These are phyloP conservation scores for Coffea eugenioides DNA, from an alignment of 257 asterid species.

Conservation along the genomic window DNA sequence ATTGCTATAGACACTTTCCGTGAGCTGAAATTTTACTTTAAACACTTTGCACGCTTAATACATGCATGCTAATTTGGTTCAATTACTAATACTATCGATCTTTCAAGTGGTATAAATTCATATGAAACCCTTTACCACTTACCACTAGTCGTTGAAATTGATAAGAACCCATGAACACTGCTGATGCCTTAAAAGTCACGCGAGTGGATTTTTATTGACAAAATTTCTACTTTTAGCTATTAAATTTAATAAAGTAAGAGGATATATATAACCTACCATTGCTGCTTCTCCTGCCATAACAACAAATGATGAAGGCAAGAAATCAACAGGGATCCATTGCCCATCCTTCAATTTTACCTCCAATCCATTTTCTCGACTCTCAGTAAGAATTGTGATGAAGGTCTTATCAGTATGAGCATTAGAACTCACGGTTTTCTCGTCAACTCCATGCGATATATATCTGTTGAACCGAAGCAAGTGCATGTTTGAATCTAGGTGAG, in stretches of 20 bases:
- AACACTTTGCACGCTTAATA: too few species aligned
- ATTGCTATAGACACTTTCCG: too few species aligned
- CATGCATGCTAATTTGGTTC: too few species aligned
- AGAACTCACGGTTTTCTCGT: slow-evolving; percentile 30
- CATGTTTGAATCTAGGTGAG: slow-evolving; percentile 30
- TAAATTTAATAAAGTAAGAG: not conserved
- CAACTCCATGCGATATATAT: slow-evolving; percentile 30
- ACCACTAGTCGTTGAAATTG: too few species aligned
- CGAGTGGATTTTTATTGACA: too few species aligned
- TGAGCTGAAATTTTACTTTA: too few species aligned
- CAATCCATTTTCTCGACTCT: slow-evolving; percentile 51
- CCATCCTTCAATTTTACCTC: slow-evolving; percentile 44
- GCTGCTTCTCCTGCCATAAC: slow-evolving; percentile 68
- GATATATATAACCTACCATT: slow-evolving; percentile 4
- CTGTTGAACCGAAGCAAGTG: slow-evolving; percentile 48
- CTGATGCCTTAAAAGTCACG: too few species aligned
- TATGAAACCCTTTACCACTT: too few species aligned
- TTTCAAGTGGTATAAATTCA: too few species aligned
- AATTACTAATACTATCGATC: too few species aligned
- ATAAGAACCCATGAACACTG: too few species aligned
- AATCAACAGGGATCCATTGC: slow-evolving; percentile 40
- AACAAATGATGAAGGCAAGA: slow-evolving; percentile 45
- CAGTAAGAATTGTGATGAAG: slow-evolving; percentile 50
- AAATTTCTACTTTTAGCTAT: too few species aligned
- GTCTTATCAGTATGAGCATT: slow-evolving; percentile 53